Evolutionary conservation across 441 rosid species (phyloP).

Genomic region (Capsella rubella): DNA sequence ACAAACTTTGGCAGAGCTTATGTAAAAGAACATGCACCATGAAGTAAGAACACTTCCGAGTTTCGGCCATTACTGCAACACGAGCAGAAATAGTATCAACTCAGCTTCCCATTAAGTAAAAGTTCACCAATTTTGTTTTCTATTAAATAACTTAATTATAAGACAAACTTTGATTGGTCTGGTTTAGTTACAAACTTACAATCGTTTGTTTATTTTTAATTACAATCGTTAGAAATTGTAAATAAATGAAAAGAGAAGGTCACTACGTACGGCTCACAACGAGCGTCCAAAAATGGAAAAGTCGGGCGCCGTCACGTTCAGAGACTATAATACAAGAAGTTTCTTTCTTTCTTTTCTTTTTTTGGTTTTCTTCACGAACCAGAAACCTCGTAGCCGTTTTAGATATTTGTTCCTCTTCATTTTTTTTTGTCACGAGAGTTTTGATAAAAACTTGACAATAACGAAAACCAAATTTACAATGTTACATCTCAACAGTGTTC

Average conservation of each 20-base stretch:
- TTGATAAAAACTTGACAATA: background rate
- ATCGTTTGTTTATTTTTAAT: too few relatives aligned
- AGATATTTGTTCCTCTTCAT: background rate
- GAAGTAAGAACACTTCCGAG: background rate
- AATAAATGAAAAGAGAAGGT: background rate
- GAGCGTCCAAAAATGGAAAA: conserved; percentile 17
- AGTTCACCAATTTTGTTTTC: too few relatives aligned
- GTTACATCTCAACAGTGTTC: background rate
- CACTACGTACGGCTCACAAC: background rate
- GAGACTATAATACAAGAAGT: conserved; percentile 13
- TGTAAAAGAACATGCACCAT: background rate
- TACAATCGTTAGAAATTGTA: too few relatives aligned
- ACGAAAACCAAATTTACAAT: background rate
- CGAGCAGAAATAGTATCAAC: too few relatives aligned
- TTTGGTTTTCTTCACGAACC: background rate
- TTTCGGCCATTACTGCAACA: too few relatives aligned
- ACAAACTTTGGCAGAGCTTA: background rate
- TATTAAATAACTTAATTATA: too few relatives aligned
- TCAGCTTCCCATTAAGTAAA: too few relatives aligned
- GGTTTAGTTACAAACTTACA: too few relatives aligned
- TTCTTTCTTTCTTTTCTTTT: background rate
- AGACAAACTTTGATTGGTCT: too few relatives aligned
- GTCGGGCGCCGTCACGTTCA: conserved; percentile 22
- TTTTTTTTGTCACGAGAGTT: background rate
- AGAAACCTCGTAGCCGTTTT: conserved; percentile 17